Evolutionary conservation across 176 grass and related monocot genomes (phyloP).

Genomic region (Lolium perenne): DNA sequence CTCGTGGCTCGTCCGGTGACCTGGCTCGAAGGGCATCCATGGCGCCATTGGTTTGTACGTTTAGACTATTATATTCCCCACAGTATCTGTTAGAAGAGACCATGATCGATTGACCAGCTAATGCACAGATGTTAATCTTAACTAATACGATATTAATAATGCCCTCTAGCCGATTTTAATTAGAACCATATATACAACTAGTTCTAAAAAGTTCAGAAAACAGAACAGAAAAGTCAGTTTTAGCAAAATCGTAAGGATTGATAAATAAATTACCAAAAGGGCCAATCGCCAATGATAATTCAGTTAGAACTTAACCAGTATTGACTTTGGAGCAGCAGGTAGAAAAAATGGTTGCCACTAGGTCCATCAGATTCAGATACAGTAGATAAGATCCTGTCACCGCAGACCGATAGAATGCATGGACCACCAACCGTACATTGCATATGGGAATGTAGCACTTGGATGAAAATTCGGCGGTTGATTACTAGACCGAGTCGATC

Average conservation of each 20-base stretch:
- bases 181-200: background rate
- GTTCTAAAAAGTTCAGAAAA: background rate
- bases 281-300: background rate
- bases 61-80: background rate
- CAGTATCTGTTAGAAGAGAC: background rate
- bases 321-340: background rate
- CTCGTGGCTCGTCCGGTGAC: background rate
- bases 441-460: background rate
- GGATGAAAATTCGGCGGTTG: background rate
- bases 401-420: background rate
- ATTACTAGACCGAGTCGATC: slow-evolving; percentile 5
- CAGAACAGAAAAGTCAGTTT: background rate
- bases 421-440: background rate
- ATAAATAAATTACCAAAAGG: background rate
- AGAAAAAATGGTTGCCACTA: slow-evolving; percentile 23
- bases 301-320: background rate
- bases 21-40: background rate
- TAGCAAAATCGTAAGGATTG: background rate
- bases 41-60: background rate
- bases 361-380: background rate
- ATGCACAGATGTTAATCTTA: background rate
- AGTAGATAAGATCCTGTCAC: background rate
- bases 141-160: background rate
- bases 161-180: background rate
- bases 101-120: slow-evolving; percentile 16